A percentile compares a stretch with the other conserved stretches of the same genome.
phyloP scores from a whole-genome alignment of 108 stramenopile species.

The Pseudonitzschia multiseries region DNA sequence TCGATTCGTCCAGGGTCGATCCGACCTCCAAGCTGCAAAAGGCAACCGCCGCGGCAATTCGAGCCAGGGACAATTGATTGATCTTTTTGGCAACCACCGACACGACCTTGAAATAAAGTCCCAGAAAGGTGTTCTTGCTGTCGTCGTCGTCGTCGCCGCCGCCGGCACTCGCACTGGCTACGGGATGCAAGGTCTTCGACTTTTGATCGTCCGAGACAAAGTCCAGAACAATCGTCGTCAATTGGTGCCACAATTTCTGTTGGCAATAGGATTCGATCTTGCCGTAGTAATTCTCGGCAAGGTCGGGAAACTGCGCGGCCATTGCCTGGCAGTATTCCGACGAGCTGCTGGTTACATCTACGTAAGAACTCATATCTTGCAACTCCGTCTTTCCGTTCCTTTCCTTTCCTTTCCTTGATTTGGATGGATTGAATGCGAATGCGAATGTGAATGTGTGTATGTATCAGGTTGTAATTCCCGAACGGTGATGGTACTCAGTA shows the following conservation, averaged over 20 bases:
- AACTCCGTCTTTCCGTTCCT: not conserved
- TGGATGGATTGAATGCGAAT: not conserved
- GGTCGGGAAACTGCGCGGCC: conserved; percentile 68
- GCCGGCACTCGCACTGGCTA: not conserved
- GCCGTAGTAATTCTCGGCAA: conserved; percentile 72
- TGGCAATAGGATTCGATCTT: conserved; percentile 57
- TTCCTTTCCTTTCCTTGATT: not conserved
- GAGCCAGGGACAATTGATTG: conserved; percentile 87
- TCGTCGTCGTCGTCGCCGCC: no score
- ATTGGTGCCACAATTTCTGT: conserved; percentile 96
- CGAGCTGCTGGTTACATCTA: conserved; percentile 55
- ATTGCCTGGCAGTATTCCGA: conserved; percentile 83
- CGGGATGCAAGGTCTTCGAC: conserved; percentile 30
- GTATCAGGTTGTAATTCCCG: no score
- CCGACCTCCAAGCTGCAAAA: conserved; percentile 37
- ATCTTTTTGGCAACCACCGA: conserved; percentile 66
- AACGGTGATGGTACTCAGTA: no score
- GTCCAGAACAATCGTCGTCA: conserved; percentile 74
- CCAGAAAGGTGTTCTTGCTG: conserved; percentile 58
- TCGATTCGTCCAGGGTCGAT: conserved; percentile 17
- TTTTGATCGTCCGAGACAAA: conserved; percentile 50
- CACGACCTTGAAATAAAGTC: conserved; percentile 61
- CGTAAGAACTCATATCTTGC: conserved; percentile 42
- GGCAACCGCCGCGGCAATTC: conserved; percentile 81
- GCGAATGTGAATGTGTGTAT: no score